Base-by-base conservation (phyloP, 257 asterid genomes). In the Ophiorrhiza pumila region DNA sequence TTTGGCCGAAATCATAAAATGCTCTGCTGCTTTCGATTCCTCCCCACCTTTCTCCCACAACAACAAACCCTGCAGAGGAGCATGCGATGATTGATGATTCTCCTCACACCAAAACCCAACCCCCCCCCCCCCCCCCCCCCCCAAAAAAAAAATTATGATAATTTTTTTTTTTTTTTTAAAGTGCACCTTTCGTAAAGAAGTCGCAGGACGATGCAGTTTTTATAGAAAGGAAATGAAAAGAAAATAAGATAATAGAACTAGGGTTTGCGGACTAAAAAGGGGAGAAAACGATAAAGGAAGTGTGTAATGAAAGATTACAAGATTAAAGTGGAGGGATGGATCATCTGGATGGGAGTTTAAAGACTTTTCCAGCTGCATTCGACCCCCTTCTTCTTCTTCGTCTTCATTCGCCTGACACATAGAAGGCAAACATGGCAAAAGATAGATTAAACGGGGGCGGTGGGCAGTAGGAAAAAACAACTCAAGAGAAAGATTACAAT, bases 11-110 rank as follows among this genome's bases (percentile, higher is more conserved):
- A 74, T 35, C 79, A 94, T 84, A 23, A 94, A 90, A 76, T 88
- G 95, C 83, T 94, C 96, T 71, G 84, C 95, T 22, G 97, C 92
- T 80, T 85, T 83, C 65, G 75, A 79, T 50, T 57, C 68, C 61
- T 84, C 94, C 73, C 90, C 96, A 72, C 90, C 96, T 71, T 79
- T 85, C 57, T 85, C 88, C 99, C 97, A 94, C 67, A 94, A 72
- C 57, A 86, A 73, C 64, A 83, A 83, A 17, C 96, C 99, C 95
- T 91, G 77, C 75, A 77, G n/a, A 55, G 49, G 45, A 4, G 34
- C 0, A 68, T 32, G 9, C 35, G 57, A 23, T 41, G 18, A 59
- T 37, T 25, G 11, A 22, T 4, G 61, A 46, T 3, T n/a, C 49
- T 34, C n/a, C n/a, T n/a, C n/a, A n/a, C n/a, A n/a, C n/a, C n/a